Base-by-base conservation (phyloP, 2,329 filamentous ascomycete genomes). In the Coniochaeta pulveracea region DNA sequence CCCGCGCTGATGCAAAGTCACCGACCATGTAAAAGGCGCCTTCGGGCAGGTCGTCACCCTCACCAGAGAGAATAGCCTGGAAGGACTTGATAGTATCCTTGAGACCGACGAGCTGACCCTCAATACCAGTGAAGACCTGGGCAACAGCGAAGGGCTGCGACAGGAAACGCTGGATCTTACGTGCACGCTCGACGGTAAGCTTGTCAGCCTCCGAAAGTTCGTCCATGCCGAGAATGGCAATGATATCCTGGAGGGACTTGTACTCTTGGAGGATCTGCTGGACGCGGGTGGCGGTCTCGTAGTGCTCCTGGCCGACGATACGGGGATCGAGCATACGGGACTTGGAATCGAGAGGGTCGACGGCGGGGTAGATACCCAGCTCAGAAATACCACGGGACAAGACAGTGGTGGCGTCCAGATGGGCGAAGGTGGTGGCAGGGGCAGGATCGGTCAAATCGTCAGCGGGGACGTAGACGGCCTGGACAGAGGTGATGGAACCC, bases 161-260 rank as follows among this genome's bases (percentile, higher is more conserved):
- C 75, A 98, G 75, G 86, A 98, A 98, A 82, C 88, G 84, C 77
- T 98, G 91, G 62, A 98, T 81, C 79, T 96, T 96, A 75, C 91
- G 89, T 66, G 91, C 91, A 80, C 91, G 91, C 82, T 98, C 91
- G 76, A 98, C 91, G 53, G 91, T 96, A 56, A 98, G 80, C 82
- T 98, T 95, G 68, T 98, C 91, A 55, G 84, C 83, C 76, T 96
- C 91, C 46, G 91, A 96, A 69, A 98, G 71, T 65, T 98, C 91
- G 67, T 98, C 91, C 91, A 98, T 96, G 81, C 89, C 89, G 62
- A 96, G 70, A 86, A 98, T 98, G 67, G 91, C 91, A 75, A 95
- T 95, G 80, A 98, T 98, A 74, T 98, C 91, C 74, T 98, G 91
- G 50, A 98, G 85, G 46, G 89, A 96, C 84, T 96, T 96, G 84